Conservation (phyloP, 441 rosid species). For the Gossypium davidsonii region DNA sequence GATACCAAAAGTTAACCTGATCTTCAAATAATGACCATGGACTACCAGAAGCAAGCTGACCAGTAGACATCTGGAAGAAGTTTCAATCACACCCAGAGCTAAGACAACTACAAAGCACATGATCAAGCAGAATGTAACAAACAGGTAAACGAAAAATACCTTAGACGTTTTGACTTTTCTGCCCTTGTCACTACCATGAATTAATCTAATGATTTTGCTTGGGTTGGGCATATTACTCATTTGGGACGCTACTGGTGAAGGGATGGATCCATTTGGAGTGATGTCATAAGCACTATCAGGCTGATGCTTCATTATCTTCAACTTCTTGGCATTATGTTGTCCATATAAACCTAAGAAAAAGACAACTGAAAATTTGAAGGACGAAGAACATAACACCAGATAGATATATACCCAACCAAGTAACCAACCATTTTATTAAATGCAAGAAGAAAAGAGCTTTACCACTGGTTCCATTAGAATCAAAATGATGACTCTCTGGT, state of each 20-base stretch:
- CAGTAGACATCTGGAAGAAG: constrained; percentile 59
- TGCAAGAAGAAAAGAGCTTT: constrained; percentile 8
- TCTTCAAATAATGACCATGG: constrained; percentile 96
- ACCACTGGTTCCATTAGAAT: constrained; percentile 73
- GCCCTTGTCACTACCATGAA: constrained; percentile 63
- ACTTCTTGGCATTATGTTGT: constrained; percentile 67
- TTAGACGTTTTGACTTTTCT: constrained; percentile 68
- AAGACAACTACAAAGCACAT: constrained; percentile 14
- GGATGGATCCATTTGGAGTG: constrained; percentile 52
- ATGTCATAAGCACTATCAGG: constrained; percentile 58
- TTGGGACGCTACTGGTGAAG: constrained; percentile 89
- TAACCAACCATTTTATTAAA: background rate
- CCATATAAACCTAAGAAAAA: constrained; percentile 59
- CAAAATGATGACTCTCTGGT: constrained; percentile 65
- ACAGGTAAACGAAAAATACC: constrained; percentile 39
- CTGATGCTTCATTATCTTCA: constrained; percentile 62
- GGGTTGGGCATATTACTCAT: constrained; percentile 95
- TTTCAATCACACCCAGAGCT: constrained; percentile 14
- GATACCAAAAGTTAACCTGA: constrained; percentile 50
- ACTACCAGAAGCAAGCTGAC: constrained; percentile 78
- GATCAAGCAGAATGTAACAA: constrained; percentile 9
- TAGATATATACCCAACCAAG: constrained; percentile 5
- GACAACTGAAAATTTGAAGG: constrained; percentile 20
- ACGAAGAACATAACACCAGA: constrained; percentile 11
- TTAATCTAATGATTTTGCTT: constrained; percentile 60